phyloP scores from a whole-genome alignment of 257 asterid genomes.

The Nicotiana sylvestris region DNA sequence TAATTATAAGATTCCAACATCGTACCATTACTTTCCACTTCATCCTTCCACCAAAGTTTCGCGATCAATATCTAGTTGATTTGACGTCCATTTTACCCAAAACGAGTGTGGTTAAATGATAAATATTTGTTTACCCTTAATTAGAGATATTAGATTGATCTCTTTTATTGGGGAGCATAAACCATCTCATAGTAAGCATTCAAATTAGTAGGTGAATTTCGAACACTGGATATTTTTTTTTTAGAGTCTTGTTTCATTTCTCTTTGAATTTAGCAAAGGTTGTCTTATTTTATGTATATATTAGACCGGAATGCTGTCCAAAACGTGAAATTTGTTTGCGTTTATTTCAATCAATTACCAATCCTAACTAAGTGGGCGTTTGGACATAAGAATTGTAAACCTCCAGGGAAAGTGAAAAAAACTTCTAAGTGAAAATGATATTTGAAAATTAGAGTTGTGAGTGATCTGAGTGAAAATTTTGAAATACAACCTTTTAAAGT shows the following conservation, averaged over 20 bases:
- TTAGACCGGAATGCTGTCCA: neutral
- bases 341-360: neutral
- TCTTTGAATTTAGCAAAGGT: too few species aligned
- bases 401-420: too few species aligned
- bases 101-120: too few species aligned
- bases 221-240: too few species aligned
- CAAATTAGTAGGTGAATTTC: too few species aligned
- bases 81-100: neutral
- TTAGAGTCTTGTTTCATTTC: neutral
- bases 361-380: neutral
- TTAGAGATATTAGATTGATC: neutral
- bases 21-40: neutral
- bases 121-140: neutral
- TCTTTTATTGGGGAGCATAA: too few species aligned
- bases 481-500: too few species aligned
- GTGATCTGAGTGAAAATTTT: too few species aligned
- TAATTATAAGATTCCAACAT: slow-evolving; percentile 5
- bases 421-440: too few species aligned
- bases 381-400: too few species aligned
- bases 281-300: neutral
- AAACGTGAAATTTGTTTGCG: neutral
- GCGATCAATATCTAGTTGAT: neutral
- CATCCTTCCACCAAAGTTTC: neutral
- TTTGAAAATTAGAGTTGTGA: too few species aligned
- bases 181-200: too few species aligned